Evolutionary conservation across 345 rosid genomes (phyloP).

Genomic region (sweet orange (Citrus sinensis)): DVS_A1.0 CM039163.1:1221501-1222000

Average conservation of each 20-base stretch:
- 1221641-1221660: conserved; percentile 19
- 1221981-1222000: not conserved
- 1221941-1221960: not conserved
- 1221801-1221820: conserved; percentile 35
- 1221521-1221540: conserved; percentile 97
- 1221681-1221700: conserved; percentile 15
- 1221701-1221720: conserved; percentile 18
- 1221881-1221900: conserved; percentile 7
- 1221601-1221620: conserved; percentile 51
- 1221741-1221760: conserved; percentile 23
- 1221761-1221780: conserved; percentile 26
- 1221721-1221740: conserved; percentile 12
- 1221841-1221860: not conserved
- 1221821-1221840: not conserved
- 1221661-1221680: conserved; percentile 20
- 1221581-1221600: conserved; percentile 93
- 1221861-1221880: not conserved
- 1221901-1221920: not conserved
- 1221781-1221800: conserved; percentile 37
- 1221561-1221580: conserved; percentile 69
- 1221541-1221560: conserved; percentile 97
- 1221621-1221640: conserved; percentile 54
- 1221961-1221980: not conserved
- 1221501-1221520: conserved; percentile 90
- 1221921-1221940: not conserved